Evolutionary conservation across 768 basidiomycete species (phyloP).

Genomic region (Lentinula edodes): DNA sequence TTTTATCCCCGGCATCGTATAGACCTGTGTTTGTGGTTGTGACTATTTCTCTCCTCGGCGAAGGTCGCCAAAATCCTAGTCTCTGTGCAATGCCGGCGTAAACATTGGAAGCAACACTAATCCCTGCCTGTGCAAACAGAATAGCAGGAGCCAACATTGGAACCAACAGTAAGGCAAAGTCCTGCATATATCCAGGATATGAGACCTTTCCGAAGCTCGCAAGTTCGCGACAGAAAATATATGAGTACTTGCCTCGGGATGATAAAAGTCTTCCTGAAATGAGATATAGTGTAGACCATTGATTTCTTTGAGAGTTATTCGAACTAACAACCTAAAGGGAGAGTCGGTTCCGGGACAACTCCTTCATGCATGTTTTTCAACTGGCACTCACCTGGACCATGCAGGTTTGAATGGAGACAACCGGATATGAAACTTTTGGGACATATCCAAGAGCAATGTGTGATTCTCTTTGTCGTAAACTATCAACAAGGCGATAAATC

Average conservation of each 20-base stretch:
- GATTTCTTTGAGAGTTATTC: conserved; percentile 44
- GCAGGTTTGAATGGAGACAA: conserved; percentile 38
- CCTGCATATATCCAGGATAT: conserved; percentile 17
- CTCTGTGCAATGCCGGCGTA: conserved; percentile 24
- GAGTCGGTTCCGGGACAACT: not conserved
- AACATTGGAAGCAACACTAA: conserved; percentile 21
- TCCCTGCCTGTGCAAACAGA: conserved; percentile 21
- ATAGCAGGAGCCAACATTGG: conserved; percentile 37
- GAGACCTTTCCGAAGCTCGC: not conserved
- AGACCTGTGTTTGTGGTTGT: not conserved
- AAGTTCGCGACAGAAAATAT: not conserved
- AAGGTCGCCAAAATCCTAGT: conserved; percentile 26
- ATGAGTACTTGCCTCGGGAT: conserved; percentile 39
- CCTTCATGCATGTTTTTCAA: not conserved
- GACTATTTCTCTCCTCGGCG: not conserved
- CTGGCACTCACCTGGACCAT: conserved; percentile 35
- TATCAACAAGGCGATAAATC: conserved; percentile 11
- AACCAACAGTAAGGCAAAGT: conserved; percentile 36
- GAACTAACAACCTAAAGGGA: conserved; percentile 29
- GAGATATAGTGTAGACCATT: conserved; percentile 38
- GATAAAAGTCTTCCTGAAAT: conserved; percentile 56
- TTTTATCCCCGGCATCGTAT: conserved; percentile 4
- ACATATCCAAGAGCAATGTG: conserved; percentile 44
- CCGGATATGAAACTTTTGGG: conserved; percentile 50
- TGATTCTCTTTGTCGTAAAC: conserved; percentile 42